phyloP scores from a whole-genome alignment of 2,329 filamentous ascomycete species.

The Cadophora sp. region DNA sequence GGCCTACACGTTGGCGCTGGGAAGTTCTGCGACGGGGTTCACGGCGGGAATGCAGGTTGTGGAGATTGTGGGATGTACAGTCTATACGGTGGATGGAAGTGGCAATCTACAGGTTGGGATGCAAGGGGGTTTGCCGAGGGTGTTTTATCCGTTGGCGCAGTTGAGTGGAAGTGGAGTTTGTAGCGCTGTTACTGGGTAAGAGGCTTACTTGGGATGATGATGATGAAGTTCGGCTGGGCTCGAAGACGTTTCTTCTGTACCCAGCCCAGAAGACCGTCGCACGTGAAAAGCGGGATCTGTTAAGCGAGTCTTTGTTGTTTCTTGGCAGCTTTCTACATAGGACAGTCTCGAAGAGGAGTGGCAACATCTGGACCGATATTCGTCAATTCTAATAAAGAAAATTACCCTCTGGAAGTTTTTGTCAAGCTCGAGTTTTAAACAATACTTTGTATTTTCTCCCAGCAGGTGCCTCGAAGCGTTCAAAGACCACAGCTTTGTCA shows the following conservation, averaged over 20 bases:
- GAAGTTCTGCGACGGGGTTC: slow-evolving; percentile 48
- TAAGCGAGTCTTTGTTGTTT: background rate
- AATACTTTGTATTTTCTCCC: background rate
- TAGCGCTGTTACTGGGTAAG: slow-evolving; percentile 28
- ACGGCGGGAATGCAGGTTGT: slow-evolving; percentile 44
- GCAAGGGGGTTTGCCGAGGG: slow-evolving; percentile 50
- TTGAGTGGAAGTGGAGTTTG: slow-evolving; percentile 48
- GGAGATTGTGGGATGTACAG: slow-evolving; percentile 54
- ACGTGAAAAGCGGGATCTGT: background rate
- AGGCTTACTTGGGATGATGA: background rate
- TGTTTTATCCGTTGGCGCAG: slow-evolving; percentile 48
- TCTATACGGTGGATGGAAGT: slow-evolving; percentile 49
- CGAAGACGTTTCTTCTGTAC: too few species aligned
- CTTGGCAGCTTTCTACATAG: background rate
- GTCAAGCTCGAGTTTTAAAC: too few species aligned
- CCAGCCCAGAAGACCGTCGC: too few species aligned
- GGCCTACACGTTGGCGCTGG: slow-evolving; percentile 45
- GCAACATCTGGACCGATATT: background rate
- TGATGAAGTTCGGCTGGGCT: too few species aligned
- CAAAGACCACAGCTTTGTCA: background rate
- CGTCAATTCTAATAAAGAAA: background rate
- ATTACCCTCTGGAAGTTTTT: too few species aligned
- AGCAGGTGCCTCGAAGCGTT: background rate
- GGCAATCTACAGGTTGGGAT: slow-evolving; percentile 54
- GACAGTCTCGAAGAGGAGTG: background rate